Base-by-base conservation (phyloP, 805 yeast genomes). In the Pichia exigua region DNA sequence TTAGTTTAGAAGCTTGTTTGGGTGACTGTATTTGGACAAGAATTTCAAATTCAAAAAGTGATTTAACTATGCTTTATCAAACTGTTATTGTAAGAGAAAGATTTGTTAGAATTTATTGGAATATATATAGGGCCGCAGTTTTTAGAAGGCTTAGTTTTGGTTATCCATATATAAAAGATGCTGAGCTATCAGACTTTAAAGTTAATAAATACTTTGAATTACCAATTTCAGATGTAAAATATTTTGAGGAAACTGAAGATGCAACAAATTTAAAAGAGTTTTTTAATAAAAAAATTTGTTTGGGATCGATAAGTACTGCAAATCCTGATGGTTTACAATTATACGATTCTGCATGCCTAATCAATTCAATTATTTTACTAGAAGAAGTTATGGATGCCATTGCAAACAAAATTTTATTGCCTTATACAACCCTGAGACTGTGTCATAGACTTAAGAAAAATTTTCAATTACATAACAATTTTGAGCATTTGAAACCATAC, bases 351-450 rank as follows among this genome's bases (percentile, higher is more conserved):
- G 61, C 59, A n/a, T 46, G 62, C 20, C 45, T 60, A 2, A 64
- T 71, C 17, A 28, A 65, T 12, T 61, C 72, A 1, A 59, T 66
- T n/a, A 58, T 57, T 42, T 27, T 59, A 4, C 50, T 70, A 44
- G 73, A 71, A 40, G 69, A 69, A 48, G 54, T 67, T 9, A 65
- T 72, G 70, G 71, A 72, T 50, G 45, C 59, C 0, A 58, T 70
- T 12, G 49, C 63, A 2, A 46, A 58, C 13, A 65, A 66, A 18
- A 58, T 57, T 8, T 48, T 71, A 32, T 48, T 57, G n/a, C 51
- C 64, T 0, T 54, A 54, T 20, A 60, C 65, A 17, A 59, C 67
- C 4, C 45, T 55, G 13, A 58, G 57, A 32, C 57, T 63, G 47
- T 40, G 41, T 12, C 48, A 48, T 26, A 44, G 42, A 27, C 41